phyloP scores from a whole-genome alignment of 192 early-diverging fungal species.

The Umbelopsis isabellina region DNA sequence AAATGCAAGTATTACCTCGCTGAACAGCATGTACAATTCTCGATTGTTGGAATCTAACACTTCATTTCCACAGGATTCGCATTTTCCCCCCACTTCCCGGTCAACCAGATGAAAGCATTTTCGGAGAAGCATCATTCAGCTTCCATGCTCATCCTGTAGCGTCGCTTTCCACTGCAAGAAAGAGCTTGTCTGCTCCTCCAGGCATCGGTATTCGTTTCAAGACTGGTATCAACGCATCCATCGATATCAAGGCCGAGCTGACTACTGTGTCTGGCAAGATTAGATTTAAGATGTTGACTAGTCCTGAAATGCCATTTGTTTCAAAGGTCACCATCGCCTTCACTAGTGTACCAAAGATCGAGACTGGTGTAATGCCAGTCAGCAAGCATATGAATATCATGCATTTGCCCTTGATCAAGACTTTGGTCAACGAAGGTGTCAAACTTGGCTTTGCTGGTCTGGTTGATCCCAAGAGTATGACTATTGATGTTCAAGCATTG shows the following conservation, averaged over 20 bases:
- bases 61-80: constrained; percentile 13
- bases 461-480: constrained; percentile 37
- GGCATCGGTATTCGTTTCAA: constrained; percentile 32
- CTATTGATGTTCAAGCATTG: constrained; percentile 25
- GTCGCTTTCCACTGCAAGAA: background rate
- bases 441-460: constrained; percentile 25
- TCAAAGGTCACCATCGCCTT: constrained; percentile 31
- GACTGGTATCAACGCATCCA: constrained; percentile 20
- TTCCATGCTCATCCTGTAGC: constrained; percentile 33
- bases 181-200: constrained; percentile 12
- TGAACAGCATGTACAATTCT: too few species aligned
- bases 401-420: constrained; percentile 32
- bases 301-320: constrained; percentile 33
- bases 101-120: constrained; percentile 35
- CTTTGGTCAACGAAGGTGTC: constrained; percentile 28
- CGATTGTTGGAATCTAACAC: background rate
- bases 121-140: constrained; percentile 34
- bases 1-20: constrained; percentile 19
- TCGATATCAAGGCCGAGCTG: constrained; percentile 33
- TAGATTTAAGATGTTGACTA: constrained; percentile 35
- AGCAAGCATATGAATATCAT: constrained; percentile 38
- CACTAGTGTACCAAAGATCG: constrained; percentile 29
- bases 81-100: constrained; percentile 30
- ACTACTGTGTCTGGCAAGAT: constrained; percentile 30
- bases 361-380: constrained; percentile 36